phyloP scores from a whole-genome alignment of 306 rosid species.

The Boehmeria nivea region DNA sequence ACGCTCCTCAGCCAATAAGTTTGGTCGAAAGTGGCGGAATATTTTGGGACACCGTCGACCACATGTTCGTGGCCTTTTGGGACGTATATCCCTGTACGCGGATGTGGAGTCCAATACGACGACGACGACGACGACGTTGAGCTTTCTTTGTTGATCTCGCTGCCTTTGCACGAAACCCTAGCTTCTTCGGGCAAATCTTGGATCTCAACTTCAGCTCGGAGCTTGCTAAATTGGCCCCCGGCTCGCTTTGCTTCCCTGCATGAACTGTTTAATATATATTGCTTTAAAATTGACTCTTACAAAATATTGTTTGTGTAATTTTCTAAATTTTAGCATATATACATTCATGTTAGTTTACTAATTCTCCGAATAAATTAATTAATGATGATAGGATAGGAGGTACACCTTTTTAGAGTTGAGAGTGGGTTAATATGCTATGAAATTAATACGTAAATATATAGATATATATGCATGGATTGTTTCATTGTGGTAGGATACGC shows the following conservation, averaged over 20 bases:
- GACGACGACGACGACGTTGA: conserved; percentile 14
- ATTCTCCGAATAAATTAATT: too few relatives aligned
- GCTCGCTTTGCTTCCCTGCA: conserved; percentile 29
- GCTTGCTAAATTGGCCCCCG: conserved; percentile 19
- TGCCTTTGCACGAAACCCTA: neutral
- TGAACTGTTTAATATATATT: too few relatives aligned
- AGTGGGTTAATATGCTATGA: too few relatives aligned
- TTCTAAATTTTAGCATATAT: too few relatives aligned
- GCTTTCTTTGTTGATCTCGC: neutral
- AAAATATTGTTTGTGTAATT: neutral
- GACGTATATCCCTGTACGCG: conserved; percentile 58
- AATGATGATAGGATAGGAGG: too few relatives aligned
- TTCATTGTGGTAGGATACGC: too few relatives aligned
- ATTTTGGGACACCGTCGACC: conserved; percentile 54
- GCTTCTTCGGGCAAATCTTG: neutral
- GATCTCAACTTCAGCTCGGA: conserved; percentile 1
- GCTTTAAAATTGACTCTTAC: too few relatives aligned
- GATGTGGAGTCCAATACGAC: conserved; percentile 58
- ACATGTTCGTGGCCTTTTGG: conserved; percentile 73
- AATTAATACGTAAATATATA: too few relatives aligned
- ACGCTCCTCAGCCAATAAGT: conserved; percentile 55
- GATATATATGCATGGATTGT: too few relatives aligned
- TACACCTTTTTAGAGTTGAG: too few relatives aligned
- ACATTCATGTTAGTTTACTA: too few relatives aligned
- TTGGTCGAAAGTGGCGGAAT: conserved; percentile 40